Percentiles rank a stretch among this genome's conserved stretches.
These are phyloP conservation scores for Daldinia grandis DNA, from an alignment of 495 filamentous ascomycete species.

Conservation along the genomic window DNA sequence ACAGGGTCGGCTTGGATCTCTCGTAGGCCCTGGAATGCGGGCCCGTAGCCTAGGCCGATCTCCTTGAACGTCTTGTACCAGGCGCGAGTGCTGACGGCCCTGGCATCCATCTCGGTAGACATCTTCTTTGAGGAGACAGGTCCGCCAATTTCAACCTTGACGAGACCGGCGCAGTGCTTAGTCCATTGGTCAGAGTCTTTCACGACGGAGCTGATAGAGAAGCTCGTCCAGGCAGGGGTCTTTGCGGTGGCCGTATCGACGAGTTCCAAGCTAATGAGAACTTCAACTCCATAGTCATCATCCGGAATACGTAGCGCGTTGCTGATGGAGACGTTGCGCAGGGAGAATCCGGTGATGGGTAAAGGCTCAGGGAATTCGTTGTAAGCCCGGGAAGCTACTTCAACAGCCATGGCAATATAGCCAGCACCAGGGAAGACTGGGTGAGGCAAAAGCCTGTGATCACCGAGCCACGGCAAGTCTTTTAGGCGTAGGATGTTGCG, in stretches of 20 bases:
- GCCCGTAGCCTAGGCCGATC: constrained; percentile 41
- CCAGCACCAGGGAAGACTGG: constrained; percentile 63
- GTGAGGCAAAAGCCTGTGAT: constrained; percentile 46
- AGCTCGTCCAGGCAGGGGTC: constrained; percentile 17
- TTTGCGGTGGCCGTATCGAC: neutral
- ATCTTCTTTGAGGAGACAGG: constrained; percentile 14
- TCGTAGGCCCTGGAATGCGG: constrained; percentile 34
- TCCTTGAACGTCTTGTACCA: constrained; percentile 37
- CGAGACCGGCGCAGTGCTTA: constrained; percentile 39
- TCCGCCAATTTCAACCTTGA: constrained; percentile 43
- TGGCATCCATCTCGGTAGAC: constrained; percentile 18
- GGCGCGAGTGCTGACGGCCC: neutral
- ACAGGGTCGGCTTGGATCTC: constrained; percentile 19
- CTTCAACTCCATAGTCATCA: constrained; percentile 46
- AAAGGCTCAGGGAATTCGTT: constrained; percentile 13
- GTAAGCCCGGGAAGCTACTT: constrained; percentile 47
- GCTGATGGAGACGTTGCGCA: constrained; percentile 41
- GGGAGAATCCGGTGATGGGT: constrained; percentile 39
- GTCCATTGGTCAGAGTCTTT: constrained; percentile 23
- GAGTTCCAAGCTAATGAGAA: constrained; percentile 17
- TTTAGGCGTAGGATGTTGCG: constrained; percentile 54
- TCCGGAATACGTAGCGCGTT: constrained; percentile 45
- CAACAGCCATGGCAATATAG: constrained; percentile 60
- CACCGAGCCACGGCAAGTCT: constrained; percentile 60
- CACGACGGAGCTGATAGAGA: constrained; percentile 29